phyloP scores from a whole-genome alignment of 306 rosid genomes.

The Gastrolobium villosum region DNA sequence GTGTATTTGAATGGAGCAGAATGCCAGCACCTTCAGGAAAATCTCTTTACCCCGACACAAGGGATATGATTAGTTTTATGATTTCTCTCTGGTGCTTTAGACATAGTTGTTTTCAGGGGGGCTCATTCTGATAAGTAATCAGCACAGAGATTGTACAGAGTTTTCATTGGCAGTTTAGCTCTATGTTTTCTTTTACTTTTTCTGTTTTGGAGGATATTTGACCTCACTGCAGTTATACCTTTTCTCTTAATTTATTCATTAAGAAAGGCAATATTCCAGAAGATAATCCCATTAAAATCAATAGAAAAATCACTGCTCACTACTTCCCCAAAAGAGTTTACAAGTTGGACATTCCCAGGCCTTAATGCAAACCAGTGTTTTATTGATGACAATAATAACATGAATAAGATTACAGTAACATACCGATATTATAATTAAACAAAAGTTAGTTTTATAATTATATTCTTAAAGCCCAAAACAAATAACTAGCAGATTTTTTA shows the following conservation, averaged over 20 bases:
- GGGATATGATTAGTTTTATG: neutral
- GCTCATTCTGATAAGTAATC: neutral
- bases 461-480: neutral
- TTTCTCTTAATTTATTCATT: neutral
- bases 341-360: neutral
- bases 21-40: neutral
- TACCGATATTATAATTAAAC: neutral
- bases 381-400: neutral
- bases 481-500: neutral
- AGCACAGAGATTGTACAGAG: neutral
- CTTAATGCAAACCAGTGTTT: slow-evolving; percentile 10
- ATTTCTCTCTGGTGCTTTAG: neutral
- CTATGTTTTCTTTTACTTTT: neutral
- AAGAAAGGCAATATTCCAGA: neutral
- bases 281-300: neutral
- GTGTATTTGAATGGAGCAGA: slow-evolving; percentile 9
- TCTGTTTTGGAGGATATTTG: neutral
- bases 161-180: slow-evolving; percentile 1
- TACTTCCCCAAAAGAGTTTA: neutral
- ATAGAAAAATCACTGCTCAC: neutral
- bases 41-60: slow-evolving; percentile 7
- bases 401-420: neutral
- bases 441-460: neutral
- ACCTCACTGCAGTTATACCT: neutral
- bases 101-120: neutral